Base-by-base conservation (phyloP, 257 asterid species). In the Echium plantagineum region DNA sequence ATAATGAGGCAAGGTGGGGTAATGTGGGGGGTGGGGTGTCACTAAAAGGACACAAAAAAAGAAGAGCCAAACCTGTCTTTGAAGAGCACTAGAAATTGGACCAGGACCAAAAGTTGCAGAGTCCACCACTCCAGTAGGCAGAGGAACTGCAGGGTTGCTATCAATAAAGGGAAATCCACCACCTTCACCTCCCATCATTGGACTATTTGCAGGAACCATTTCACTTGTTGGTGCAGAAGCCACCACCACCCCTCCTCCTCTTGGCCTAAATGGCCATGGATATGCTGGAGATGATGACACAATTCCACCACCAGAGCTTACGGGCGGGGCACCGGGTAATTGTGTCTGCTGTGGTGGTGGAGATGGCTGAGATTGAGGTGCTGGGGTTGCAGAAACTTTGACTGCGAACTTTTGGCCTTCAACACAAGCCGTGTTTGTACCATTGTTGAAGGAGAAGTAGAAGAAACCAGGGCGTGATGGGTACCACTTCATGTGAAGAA, bases 61-160 rank as follows among this genome's bases (percentile, higher is more conserved):
- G 7, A 28, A 28, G 32, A 28, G 32, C 32, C 60, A 22, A 56
- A 56, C 94, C 90, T 81, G 81, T 57, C 61, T 63, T 26, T 70
- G 78, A 63, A 64, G 58, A 15, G 68, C 16, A 42, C 49, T 77
- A 56, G 95, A 79, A 2, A 82, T 74, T 20, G 94, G 82, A 61
- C 71, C 35, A 57, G 96, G 94, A 1, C 87, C 83, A 65, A 85
- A 82, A 9, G 96, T 91, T 48, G 95, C 83, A 28, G 98, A 84
- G 7, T 91, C 98, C n/a, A 85, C 89, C 76, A 88, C 98, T 12
- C 98, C 97, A 5, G 98, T 84, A 1, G 98, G 98, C 42, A 91
- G 77, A 30, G 98, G 98, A 69, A 88, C 96, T 21, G 94, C 96
- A 21, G 98, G 98, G 56, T 81, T 91, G 69, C 98, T 91, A 59